Evolutionary conservation across 306 rosid species (phyloP), one percentile per base, ranked within the genome.

Genomic region (Ammopiptanthus mongolicus): DNA sequence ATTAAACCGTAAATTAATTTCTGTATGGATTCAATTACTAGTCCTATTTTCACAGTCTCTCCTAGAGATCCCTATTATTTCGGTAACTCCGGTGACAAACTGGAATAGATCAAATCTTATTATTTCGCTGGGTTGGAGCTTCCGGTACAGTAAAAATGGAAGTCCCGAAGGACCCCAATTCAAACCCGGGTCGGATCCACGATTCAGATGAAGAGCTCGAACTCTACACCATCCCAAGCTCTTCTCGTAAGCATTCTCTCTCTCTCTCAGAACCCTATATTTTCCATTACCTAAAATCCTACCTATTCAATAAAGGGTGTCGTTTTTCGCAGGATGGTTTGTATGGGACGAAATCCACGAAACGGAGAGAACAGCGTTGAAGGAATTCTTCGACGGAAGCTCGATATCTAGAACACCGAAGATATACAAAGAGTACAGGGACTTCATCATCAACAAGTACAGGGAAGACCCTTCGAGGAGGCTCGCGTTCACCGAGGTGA

Each of bases 191-290:
- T 82, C 81, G 79, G 71, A 74, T 84, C 74, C 91, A 87, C 4
- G 97, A 85, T 80, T 93, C 97, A 71, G 97, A 94, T 78, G 84
- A 95, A 51, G 97, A 95, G 83, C 87, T 90, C 79, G 97, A 95
- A 65, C 96, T 95, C 83, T 95, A 91, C 91, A 84, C 97, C 67
- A 95, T 95, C 34, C 98, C 98, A 70, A 81, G 87, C 75, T 87
- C 85, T 77, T 88, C 97, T n/a, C 75, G 97, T 95, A 95, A 90
- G 88, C 83, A 6, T 25, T 73, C 23, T 55, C 2, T 23, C 36
- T 10, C 74, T 34, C 25, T 62, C 36, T 34, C 22, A 4, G 80
- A 75, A 76, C 76, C 78, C 41, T 62, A 50, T 51, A 53, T 5
- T 21, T 0, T 34, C 64, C 8, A 10, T 5, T 19, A 21, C 75